Base-by-base conservation (phyloP, 2,329 filamentous ascomycete genomes). In the Fusarium tjaetaba region DNA sequence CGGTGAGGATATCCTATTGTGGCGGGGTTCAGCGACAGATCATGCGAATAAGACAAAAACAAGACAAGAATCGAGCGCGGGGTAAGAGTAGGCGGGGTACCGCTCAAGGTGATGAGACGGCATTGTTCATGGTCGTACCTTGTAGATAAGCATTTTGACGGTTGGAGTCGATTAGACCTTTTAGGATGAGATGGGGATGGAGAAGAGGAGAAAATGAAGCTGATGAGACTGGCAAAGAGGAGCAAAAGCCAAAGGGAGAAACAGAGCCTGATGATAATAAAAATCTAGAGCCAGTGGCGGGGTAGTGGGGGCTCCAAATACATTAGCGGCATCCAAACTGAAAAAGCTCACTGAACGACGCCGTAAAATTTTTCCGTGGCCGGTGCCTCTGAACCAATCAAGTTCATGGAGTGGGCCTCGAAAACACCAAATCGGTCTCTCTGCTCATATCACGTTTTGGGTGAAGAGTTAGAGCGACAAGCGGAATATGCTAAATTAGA, bases 1-100 rank as follows among this genome's bases (percentile, higher is more conserved):
- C 94, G 85, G 90, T 93, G 85, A 98, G 84, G 80, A 96, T 86
- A 84, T 99, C 96, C 96, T 99, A 80, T 70, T 53, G 70, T 76
- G 77, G 78, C 75, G 77, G 77, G 68, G 77, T 80, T 77, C 71
- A 77, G 75, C 59, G 66, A 73, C 63, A 76, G 69, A 72, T 69
- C 70, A 76, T 67, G 71, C 62, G 51, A 64, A 68, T 53, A 61
- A 65, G 45, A 48, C 16, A 68, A 32, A 22, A 22, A 42, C 55
- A 59, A 60, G 32, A 63, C 55, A 59, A 65, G 32, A 65, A 28
- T 43, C 58, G 51, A 68, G 67, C 69, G 76, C 71, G 76, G 77
- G 75, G 58, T 53, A 61, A 45, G 32, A 46, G 42, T 45, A 39
- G 51, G 66, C 66, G 66, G 70, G 65, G 72, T 24, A 61, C 46